These are phyloP conservation scores for Ceratocystis papillata DNA, from an alignment of 2,329 filamentous ascomycete genomes.

Conservation along the genomic window DNA sequence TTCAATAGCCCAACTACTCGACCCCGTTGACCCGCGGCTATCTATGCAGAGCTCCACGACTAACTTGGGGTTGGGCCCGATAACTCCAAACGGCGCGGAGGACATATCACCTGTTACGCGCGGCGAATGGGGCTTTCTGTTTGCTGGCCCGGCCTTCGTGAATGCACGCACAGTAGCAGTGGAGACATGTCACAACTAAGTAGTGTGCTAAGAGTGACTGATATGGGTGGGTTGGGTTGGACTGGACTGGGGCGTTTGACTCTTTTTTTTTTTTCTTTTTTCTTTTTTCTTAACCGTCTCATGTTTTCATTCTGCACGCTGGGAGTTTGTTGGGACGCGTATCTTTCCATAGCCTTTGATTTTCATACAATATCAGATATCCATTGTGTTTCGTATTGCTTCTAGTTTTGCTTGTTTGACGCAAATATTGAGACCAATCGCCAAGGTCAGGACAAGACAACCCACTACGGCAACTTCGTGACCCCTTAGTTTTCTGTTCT, in stretches of 20 bases:
- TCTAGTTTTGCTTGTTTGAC: background rate
- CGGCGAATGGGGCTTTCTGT: slow-evolving; percentile 53
- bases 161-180: slow-evolving; percentile 40
- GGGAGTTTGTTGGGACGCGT: slow-evolving; percentile 12
- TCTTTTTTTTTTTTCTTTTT: background rate
- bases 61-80: slow-evolving; percentile 34
- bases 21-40: slow-evolving; percentile 12
- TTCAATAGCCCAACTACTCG: slow-evolving; percentile 22
- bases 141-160: slow-evolving; percentile 37
- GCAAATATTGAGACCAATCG: background rate
- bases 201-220: background rate
- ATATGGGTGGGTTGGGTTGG: background rate
- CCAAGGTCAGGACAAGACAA: background rate
- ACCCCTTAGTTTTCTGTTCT: background rate
- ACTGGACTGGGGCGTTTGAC: background rate
- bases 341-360: background rate
- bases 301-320: background rate
- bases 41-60: slow-evolving; percentile 10
- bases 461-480: background rate
- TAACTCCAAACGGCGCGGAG: slow-evolving; percentile 49
- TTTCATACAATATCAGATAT: slow-evolving; percentile 22
- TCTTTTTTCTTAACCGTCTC: too few relatives aligned
- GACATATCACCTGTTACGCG: slow-evolving; percentile 53
- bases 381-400: slow-evolving; percentile 10
- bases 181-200: slow-evolving; percentile 36